phyloP scores from a whole-genome alignment of 2,329 filamentous ascomycete species.

The Ophiostoma piceae region DNA sequence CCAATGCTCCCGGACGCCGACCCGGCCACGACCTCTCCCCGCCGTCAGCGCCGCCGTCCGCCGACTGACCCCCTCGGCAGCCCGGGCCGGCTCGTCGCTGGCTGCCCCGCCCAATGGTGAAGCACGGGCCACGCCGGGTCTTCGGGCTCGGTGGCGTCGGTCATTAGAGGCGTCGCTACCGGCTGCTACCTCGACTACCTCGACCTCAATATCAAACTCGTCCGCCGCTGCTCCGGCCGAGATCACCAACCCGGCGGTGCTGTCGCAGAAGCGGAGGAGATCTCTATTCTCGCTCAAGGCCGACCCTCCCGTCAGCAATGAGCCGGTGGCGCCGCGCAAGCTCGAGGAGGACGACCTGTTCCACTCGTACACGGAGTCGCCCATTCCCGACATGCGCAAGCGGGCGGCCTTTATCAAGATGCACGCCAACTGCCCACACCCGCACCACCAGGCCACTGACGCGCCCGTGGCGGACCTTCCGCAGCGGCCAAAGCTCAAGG shows the following conservation, averaged over 20 bases:
- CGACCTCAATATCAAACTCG: neutral
- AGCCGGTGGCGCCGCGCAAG: constrained; percentile 28
- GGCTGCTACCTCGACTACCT: neutral
- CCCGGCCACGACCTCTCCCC: constrained; percentile 20
- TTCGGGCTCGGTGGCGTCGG: constrained; percentile 10
- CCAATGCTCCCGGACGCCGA: constrained; percentile 26
- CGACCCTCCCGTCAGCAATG: constrained; percentile 1
- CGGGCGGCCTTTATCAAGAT: constrained; percentile 88
- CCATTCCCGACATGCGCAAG: constrained; percentile 78
- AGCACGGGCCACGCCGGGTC: neutral
- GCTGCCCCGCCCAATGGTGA: constrained; percentile 9
- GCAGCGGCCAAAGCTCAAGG: constrained; percentile 22
- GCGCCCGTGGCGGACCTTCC: constrained; percentile 37
- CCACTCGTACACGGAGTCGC: constrained; percentile 84
- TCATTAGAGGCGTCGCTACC: neutral
- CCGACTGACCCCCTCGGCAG: constrained; percentile 4
- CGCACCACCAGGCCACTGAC: constrained; percentile 70
- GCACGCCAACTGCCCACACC: constrained; percentile 90
- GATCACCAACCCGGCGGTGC: neutral
- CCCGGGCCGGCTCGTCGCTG: constrained; percentile 15
- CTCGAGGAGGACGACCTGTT: constrained; percentile 79
- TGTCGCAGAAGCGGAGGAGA: constrained; percentile 18
- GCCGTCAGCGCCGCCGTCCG: constrained; percentile 12
- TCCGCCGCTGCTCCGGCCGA: neutral
- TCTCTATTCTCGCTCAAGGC: constrained; percentile 22